Base-by-base conservation (phyloP, 148 eudicot genomes). In the Talinum fruticosum region DNA sequence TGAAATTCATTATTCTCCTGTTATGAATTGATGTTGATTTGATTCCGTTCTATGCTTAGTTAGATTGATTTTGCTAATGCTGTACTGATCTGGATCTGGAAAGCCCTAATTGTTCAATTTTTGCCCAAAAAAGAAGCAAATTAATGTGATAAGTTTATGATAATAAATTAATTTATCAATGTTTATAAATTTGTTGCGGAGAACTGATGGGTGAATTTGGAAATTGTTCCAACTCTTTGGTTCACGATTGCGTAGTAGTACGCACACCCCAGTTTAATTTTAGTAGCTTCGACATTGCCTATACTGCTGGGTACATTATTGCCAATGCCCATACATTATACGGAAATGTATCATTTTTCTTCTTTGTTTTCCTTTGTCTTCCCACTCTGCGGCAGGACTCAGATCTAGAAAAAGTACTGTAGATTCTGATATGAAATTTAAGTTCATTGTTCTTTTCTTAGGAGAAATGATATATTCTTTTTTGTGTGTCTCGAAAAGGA, bases 41-140 rank as follows among this genome's bases (percentile, higher is more conserved):
- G 49, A 54, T 73, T 33, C 26, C 37, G 66, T 65, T 61, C 14
- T 49, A 24, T 19, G 29, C 1, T 62, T 30, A 23, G 23, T 68
- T 14, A n/a, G 38, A 35, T 4, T 41, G 54, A 10, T 36, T 53
- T 30, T 73, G 57, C 8, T 51, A 53, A 66, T 67, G 44, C 6
- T 45, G 62, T 41, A 4, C 47, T 68, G 74, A 82, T 82, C 70
- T 82, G 80, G 84, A 82, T 82, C 78, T 82, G 53, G 23, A 72
- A 57, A 78, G 74, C 81, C 75, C 66, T 74, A 74, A 66, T 18
- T 61, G 15, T 51, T 51, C 66, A 2, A 16, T 19, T 14, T 30
- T 24, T 12, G 23, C 1, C 12, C 35, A 44, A 37, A n/a, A 18
- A 41, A 5, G 1, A 45, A 30, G 8, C 24, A 29, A 5, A 13